Evolutionary conservation across 1,139 yeast genomes (phyloP).

Genomic region (Taphrina confusa): DNA sequence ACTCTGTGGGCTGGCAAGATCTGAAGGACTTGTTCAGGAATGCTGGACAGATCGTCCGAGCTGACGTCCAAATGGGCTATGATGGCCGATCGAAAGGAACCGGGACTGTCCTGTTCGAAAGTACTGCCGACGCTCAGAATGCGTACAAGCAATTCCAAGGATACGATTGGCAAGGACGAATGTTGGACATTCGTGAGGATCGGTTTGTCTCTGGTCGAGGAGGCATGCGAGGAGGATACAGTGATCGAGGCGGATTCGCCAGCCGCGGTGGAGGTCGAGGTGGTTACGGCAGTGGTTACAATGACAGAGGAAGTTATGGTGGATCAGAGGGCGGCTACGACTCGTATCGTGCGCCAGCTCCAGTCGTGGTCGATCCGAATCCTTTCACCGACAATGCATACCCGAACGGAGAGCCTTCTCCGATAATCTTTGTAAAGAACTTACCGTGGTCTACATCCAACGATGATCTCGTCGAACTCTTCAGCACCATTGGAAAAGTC

Average conservation of each 20-base stretch:
- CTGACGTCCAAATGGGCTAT: constrained; percentile 70
- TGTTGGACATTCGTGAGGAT: constrained; percentile 63
- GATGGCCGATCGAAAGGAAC: constrained; percentile 83
- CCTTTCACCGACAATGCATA: constrained; percentile 65
- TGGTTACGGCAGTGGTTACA: constrained; percentile 34
- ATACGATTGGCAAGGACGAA: constrained; percentile 87
- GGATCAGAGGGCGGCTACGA: constrained; percentile 37
- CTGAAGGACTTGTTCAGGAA: constrained; percentile 79
- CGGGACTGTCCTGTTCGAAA: constrained; percentile 88
- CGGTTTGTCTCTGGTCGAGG: constrained; percentile 39
- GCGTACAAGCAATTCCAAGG: constrained; percentile 93
- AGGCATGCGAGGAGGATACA: constrained; percentile 37
- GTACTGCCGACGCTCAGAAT: constrained; percentile 78
- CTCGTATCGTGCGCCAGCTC: constrained; percentile 39
- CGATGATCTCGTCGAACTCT: constrained; percentile 80
- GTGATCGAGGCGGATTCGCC: constrained; percentile 40
- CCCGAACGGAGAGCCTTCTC: constrained; percentile 65
- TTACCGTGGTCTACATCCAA: constrained; percentile 86
- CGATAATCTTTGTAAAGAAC: constrained; percentile 69
- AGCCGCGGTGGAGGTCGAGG: constrained; percentile 40
- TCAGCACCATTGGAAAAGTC: constrained; percentile 81
- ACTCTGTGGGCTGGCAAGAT: constrained; percentile 76
- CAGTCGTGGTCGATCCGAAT: constrained; percentile 42
- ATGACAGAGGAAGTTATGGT: constrained; percentile 18
- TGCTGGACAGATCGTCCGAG: constrained; percentile 74